Percentiles rank a stretch among this genome's conserved stretches.
Evolutionary conservation across 495 filamentous ascomycete species (phyloP).

Genomic region (Tuber borchii): DNA sequence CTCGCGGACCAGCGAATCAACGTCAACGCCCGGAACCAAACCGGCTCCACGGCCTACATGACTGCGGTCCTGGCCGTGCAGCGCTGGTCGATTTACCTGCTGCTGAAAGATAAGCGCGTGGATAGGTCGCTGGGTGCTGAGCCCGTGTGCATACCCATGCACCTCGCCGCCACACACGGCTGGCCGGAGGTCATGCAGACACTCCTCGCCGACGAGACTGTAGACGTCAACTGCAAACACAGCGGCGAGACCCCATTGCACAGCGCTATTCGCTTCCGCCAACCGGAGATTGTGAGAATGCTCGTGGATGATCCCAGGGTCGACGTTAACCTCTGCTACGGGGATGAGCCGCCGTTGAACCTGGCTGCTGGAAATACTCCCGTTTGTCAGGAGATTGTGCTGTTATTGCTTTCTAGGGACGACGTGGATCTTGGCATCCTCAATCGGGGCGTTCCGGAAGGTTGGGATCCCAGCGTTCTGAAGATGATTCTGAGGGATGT

Average conservation of each 20-base stretch:
- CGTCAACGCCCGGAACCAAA: neutral
- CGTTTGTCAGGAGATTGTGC: neutral
- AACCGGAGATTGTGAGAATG: neutral
- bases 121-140: neutral
- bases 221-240: neutral
- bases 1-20: neutral
- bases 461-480: neutral
- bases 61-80: neutral
- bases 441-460: neutral
- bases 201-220: neutral
- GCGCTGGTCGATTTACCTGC: neutral
- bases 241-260: neutral
- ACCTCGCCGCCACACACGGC: neutral
- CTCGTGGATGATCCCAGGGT: neutral
- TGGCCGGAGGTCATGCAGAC: neutral
- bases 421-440: neutral
- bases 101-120: neutral
- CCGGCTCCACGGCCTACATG: neutral
- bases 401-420: neutral
- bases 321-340: neutral
- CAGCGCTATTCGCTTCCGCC: neutral
- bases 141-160: neutral
- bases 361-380: neutral
- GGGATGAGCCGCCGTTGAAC: neutral
- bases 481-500: neutral